phyloP scores from a whole-genome alignment of 768 basidiomycete species.

The Gloeopeniophorella convolvens region DNA sequence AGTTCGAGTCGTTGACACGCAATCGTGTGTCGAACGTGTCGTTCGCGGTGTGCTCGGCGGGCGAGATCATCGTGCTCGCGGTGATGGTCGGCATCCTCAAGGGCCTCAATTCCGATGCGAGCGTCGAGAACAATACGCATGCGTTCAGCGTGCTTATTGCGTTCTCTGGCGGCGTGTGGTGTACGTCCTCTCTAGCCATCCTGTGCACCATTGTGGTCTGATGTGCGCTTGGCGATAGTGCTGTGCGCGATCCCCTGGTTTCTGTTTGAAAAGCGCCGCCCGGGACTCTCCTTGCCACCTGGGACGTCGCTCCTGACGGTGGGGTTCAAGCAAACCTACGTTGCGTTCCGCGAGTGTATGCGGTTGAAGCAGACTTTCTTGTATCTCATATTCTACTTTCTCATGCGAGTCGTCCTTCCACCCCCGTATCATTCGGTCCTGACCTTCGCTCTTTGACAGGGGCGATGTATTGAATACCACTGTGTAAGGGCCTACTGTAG shows the following conservation, averaged over 20 bases:
- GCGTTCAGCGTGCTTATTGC: constrained; percentile 74
- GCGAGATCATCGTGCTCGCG: constrained; percentile 63
- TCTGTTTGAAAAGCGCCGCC: constrained; percentile 57
- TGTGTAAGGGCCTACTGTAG: constrained; percentile 40
- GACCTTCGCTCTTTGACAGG: constrained; percentile 31
- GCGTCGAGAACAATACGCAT: constrained; percentile 65
- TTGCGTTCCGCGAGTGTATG: constrained; percentile 57
- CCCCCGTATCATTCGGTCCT: background rate
- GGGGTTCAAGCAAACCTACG: constrained; percentile 61
- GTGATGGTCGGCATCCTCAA: constrained; percentile 73
- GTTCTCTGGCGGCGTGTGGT: constrained; percentile 71
- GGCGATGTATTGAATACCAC: constrained; percentile 72
- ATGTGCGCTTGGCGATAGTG: constrained; percentile 36
- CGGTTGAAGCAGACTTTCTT: constrained; percentile 67
- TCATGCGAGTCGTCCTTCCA: constrained; percentile 44
- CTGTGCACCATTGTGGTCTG: background rate
- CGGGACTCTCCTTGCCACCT: constrained; percentile 53
- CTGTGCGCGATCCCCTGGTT: constrained; percentile 71
- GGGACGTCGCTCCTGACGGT: constrained; percentile 52
- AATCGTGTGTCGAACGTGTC: constrained; percentile 74
- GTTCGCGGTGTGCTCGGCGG: constrained; percentile 60
- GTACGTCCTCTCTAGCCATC: constrained; percentile 33
- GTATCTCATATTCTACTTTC: constrained; percentile 69
- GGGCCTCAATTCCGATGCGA: constrained; percentile 52
- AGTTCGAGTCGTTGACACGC: constrained; percentile 55